Percentiles rank a stretch among this genome's conserved stretches.
Conservation (phyloP, 129 eudicot genomes). For the Tagetes erecta region DNA sequence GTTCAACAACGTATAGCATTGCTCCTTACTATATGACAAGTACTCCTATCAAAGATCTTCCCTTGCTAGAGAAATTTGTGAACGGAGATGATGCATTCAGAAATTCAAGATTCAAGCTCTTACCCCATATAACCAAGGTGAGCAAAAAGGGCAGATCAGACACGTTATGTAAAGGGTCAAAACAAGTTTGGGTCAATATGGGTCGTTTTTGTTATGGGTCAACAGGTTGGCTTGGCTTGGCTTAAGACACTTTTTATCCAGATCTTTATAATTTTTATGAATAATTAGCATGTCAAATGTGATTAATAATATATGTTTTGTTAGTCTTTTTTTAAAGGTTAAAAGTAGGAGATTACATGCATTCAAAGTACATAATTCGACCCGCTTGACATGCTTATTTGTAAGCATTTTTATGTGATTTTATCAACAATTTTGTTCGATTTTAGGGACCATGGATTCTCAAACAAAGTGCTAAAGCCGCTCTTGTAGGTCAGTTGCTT, state of each 20-base stretch:
- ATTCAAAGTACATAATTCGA: background rate
- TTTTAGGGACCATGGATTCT: constrained; percentile 77
- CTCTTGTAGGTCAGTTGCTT: constrained; percentile 56
- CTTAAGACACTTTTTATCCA: background rate
- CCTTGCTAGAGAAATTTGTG: constrained; percentile 60
- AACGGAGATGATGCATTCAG: constrained; percentile 70
- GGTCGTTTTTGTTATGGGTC: background rate
- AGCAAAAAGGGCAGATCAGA: background rate
- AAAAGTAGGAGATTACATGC: background rate
- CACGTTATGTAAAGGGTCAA: background rate
- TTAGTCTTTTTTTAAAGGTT: background rate
- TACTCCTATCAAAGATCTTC: constrained; percentile 47
- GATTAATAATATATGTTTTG: background rate
- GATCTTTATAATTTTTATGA: background rate
- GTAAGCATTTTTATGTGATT: background rate
- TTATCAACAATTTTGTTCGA: constrained; percentile 1
- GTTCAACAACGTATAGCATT: constrained; percentile 50
- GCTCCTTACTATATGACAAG: constrained; percentile 54
- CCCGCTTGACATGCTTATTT: background rate
- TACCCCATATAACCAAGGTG: constrained; percentile 60
- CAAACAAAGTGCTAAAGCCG: constrained; percentile 58
- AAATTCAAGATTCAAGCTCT: constrained; percentile 70
- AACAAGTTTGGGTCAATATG: background rate
- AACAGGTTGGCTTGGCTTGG: background rate
- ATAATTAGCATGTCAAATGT: background rate